phyloP scores from a whole-genome alignment of 2,329 filamentous ascomycete species.

The Blastomyces emzantsi region DNA sequence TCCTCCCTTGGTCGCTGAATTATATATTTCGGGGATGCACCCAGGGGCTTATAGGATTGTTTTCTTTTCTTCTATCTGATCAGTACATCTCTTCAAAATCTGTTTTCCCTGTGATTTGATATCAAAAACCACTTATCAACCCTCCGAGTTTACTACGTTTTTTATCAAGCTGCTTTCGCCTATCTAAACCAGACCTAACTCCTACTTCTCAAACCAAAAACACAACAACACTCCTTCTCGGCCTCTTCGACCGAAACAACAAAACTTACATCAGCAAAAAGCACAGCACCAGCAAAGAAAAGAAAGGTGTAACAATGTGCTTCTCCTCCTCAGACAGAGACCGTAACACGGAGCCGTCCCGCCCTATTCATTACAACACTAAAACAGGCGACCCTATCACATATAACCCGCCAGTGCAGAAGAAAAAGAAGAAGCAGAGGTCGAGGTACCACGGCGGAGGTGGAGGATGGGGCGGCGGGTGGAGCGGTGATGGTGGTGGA shows the following conservation, averaged over 20 bases:
- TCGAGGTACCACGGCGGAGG: too few relatives aligned
- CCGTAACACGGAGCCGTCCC: background rate
- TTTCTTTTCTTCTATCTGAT: too few relatives aligned
- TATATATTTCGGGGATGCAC: background rate
- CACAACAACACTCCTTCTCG: too few relatives aligned
- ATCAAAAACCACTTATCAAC: background rate
- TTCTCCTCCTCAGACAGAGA: conserved; percentile 1
- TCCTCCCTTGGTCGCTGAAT: background rate
- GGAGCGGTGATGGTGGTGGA: background rate
- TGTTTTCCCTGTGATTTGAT: background rate
- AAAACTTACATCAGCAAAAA: background rate
- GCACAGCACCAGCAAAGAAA: background rate
- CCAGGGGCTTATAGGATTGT: background rate
- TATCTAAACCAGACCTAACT: background rate
- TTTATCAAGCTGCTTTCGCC: background rate
- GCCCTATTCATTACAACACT: background rate
- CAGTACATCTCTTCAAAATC: background rate
- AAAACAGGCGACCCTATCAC: background rate
- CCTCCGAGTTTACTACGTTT: background rate
- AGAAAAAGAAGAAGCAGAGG: background rate
- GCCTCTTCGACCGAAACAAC: background rate
- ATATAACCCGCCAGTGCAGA: background rate
- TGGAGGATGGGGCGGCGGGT: background rate
- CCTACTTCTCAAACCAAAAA: background rate
- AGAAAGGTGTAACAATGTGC: background rate